Evolutionary conservation across 1,139 yeast genomes (phyloP).

Genomic region (Lizanozyma gosingica): DNA sequence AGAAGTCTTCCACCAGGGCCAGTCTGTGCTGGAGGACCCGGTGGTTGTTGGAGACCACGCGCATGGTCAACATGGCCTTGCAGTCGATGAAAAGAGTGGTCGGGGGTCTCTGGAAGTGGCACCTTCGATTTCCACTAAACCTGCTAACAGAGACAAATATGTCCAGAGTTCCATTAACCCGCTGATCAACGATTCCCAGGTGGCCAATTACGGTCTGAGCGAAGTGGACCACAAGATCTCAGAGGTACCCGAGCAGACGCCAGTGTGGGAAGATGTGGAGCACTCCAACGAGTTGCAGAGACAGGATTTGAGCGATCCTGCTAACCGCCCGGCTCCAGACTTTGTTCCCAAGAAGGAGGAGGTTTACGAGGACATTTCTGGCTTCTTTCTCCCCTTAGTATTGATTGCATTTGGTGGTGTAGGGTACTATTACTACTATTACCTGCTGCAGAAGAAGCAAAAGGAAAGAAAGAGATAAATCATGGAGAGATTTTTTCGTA

Average conservation of each 20-base stretch:
- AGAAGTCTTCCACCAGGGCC: constrained; percentile 37
- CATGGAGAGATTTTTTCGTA: no score
- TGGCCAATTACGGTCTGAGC: constrained; percentile 29
- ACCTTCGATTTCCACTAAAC: constrained; percentile 15
- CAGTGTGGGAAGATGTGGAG: constrained; percentile 1
- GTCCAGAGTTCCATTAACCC: constrained; percentile 37
- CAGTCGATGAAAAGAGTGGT: not conserved
- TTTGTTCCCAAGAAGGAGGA: not conserved
- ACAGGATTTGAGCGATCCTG: not conserved
- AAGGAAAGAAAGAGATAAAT: not conserved
- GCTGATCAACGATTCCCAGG: constrained; percentile 28
- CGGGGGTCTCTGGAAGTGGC: constrained; percentile 19
- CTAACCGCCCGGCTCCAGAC: not conserved
- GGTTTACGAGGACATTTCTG: not conserved
- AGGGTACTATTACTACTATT: not conserved
- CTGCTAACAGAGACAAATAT: constrained; percentile 35
- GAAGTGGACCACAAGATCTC: constrained; percentile 31
- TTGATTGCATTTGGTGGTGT: not conserved
- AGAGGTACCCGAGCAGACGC: constrained; percentile 17
- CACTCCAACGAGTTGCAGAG: not conserved
- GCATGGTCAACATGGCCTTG: not conserved
- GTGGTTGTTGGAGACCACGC: constrained; percentile 27
- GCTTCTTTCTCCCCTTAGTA: not conserved
- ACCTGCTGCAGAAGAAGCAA: not conserved
- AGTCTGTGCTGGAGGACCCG: constrained; percentile 29